phyloP scores from a whole-genome alignment of 2,329 filamentous ascomycete genomes.

The Eurotiales sp. region DNA sequence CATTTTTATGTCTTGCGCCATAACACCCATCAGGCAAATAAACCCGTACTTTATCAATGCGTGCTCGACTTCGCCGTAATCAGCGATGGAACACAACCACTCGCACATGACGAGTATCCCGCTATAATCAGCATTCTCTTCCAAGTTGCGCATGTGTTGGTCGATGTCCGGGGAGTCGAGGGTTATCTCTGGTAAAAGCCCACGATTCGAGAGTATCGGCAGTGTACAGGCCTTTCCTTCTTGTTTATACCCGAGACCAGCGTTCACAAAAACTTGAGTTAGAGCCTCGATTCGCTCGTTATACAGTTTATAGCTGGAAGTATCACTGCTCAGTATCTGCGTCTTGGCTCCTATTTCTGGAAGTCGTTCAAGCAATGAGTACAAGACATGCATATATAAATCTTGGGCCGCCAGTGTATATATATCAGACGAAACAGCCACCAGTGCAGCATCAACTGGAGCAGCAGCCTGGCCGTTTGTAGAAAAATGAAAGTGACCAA shows the following conservation, averaged over 20 bases:
- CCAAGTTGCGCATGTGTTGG: neutral
- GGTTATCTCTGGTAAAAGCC: slow-evolving; percentile 7
- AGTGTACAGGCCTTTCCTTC: neutral
- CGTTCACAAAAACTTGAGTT: neutral
- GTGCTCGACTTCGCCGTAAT: slow-evolving; percentile 3
- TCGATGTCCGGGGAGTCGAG: neutral
- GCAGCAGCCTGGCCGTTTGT: neutral
- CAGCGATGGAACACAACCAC: slow-evolving; percentile 10
- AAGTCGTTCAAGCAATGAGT: neutral
- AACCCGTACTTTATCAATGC: slow-evolving; percentile 7
- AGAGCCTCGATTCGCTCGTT: slow-evolving; percentile 7
- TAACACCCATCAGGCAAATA: slow-evolving; percentile 1
- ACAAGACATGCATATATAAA: slow-evolving; percentile 7
- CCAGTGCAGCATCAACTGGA: neutral
- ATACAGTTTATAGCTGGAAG: neutral
- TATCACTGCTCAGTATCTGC: neutral
- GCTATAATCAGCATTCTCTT: neutral
- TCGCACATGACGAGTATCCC: neutral
- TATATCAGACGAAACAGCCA: slow-evolving; percentile 1
- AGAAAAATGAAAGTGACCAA: neutral
- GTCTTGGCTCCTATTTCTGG: neutral
- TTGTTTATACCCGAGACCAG: neutral
- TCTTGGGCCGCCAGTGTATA: slow-evolving; percentile 11
- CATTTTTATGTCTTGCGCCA: neutral
- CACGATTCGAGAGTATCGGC: neutral